phyloP scores from a whole-genome alignment of 257 asterid species.

The Nicotiana otophora region DNA sequence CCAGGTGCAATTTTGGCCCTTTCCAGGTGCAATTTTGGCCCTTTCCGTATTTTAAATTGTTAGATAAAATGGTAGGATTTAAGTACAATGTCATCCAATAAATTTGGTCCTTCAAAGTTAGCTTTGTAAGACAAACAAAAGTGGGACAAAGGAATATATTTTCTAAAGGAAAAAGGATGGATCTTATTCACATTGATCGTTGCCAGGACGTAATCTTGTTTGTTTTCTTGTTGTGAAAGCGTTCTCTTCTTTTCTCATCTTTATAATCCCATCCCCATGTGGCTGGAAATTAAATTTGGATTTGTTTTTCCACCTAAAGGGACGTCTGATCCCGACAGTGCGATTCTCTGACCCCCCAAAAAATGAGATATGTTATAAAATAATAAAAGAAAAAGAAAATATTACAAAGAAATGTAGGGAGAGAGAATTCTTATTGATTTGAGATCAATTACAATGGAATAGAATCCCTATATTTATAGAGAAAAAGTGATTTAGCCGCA shows the following conservation, averaged over 20 bases:
- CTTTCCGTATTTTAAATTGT: background rate
- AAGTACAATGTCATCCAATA: background rate
- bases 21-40: too few species aligned
- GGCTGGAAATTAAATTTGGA: background rate
- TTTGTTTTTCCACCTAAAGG: too few species aligned
- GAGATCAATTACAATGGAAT: too few species aligned
- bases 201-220: background rate
- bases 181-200: background rate
- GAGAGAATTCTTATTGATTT: too few species aligned
- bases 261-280: background rate
- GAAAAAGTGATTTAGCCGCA: too few species aligned
- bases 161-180: background rate
- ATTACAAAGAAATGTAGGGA: too few species aligned
- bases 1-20: too few species aligned
- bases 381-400: too few species aligned
- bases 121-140: background rate
- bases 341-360: too few species aligned
- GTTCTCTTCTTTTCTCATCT: background rate
- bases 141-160: background rate
- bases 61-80: background rate
- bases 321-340: too few species aligned
- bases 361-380: too few species aligned
- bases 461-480: too few species aligned
- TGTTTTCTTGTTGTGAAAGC: background rate
- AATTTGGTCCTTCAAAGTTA: background rate